Percentiles rank a stretch among this genome's conserved stretches.
Conservation (phyloP, 1,284 basidiomycete genomes). For the Lignosus rhinocerotis region DNA sequence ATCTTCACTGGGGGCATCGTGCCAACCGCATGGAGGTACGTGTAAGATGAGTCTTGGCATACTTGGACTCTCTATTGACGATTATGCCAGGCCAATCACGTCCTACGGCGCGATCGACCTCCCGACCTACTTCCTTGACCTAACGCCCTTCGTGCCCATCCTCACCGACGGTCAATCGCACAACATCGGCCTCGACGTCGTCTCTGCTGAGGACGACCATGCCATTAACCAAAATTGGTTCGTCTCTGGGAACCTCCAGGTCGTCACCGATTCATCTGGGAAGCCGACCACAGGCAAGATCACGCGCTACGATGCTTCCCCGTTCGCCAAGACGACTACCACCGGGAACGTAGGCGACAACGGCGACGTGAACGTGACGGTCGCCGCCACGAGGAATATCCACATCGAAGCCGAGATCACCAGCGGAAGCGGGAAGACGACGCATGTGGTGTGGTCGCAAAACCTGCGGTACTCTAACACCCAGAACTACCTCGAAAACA, state of each 20-base stretch:
- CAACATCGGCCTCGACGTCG: conserved; percentile 69
- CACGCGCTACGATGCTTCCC: conserved; percentile 53
- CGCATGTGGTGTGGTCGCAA: conserved; percentile 56
- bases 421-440: conserved; percentile 57
- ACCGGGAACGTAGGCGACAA: conserved; percentile 43
- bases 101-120: conserved; percentile 79
- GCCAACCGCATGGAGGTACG: conserved; percentile 71
- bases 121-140: conserved; percentile 76
- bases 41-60: background rate
- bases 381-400: conserved; percentile 53
- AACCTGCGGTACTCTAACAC: conserved; percentile 52
- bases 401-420: conserved; percentile 56
- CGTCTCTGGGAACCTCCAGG: conserved; percentile 71
- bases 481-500: conserved; percentile 53
- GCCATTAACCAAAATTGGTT: conserved; percentile 76
- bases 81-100: conserved; percentile 60
- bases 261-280: conserved; percentile 62
- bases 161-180: conserved; percentile 71
- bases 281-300: conserved; percentile 69
- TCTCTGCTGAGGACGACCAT: conserved; percentile 67
- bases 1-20: conserved; percentile 83
- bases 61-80: background rate
- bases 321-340: conserved; percentile 54
- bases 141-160: conserved; percentile 76
- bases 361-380: conserved; percentile 53